Evolutionary conservation across 305 asterid genomes (phyloP).

Genomic region (Fraxinus floribunda): DNA sequence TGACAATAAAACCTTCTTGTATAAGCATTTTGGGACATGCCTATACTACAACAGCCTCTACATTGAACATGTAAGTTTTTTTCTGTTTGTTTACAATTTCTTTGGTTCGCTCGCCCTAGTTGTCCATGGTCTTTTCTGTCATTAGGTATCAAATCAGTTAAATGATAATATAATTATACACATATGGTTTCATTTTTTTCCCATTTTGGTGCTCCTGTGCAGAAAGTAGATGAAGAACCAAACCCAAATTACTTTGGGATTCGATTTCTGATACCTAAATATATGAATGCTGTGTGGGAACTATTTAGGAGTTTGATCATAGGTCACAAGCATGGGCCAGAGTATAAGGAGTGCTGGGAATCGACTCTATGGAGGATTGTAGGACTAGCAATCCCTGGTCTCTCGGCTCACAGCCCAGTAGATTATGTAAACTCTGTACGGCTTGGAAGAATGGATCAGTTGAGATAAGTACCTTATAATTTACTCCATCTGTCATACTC

Average conservation of each 20-base stretch:
- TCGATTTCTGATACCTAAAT: slow-evolving; percentile 55
- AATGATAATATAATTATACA: neutral
- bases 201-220: neutral
- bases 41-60: slow-evolving; percentile 78
- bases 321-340: slow-evolving; percentile 47
- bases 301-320: slow-evolving; percentile 57
- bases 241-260: slow-evolving; percentile 72
- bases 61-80: slow-evolving; percentile 51
- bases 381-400: slow-evolving; percentile 74
- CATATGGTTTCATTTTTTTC: neutral
- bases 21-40: slow-evolving; percentile 84
- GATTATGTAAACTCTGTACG: slow-evolving; percentile 80
- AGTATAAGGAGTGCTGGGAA: slow-evolving; percentile 76
- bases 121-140: neutral
- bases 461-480: neutral
- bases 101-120: neutral
- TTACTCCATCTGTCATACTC: neutral
- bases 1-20: slow-evolving; percentile 76
- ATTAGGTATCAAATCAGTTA: neutral
- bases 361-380: slow-evolving; percentile 53
- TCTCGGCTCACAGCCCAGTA: slow-evolving; percentile 80
- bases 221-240: slow-evolving; percentile 85
- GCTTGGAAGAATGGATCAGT: slow-evolving; percentile 48
- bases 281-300: slow-evolving; percentile 74
- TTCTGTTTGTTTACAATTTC: neutral